Conservation (phyloP, 805 yeast species). For the Metschnikowia amazonensis region DNA sequence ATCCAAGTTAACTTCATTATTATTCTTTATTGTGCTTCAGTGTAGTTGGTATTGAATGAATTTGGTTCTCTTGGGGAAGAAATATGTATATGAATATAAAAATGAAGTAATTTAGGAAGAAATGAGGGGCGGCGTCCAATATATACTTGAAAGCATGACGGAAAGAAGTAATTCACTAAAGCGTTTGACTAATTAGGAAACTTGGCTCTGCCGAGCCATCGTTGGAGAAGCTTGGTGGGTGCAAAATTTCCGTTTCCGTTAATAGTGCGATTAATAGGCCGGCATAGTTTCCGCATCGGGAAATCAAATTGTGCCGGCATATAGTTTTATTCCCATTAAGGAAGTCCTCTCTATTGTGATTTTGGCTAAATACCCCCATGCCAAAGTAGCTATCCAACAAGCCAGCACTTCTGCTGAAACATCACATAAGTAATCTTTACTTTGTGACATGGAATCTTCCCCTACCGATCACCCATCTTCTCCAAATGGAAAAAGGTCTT, state of each 20-base stretch:
- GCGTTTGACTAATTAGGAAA: conserved; percentile 1
- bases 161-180: not conserved
- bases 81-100: not conserved
- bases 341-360: not conserved
- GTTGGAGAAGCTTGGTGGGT: conserved; percentile 6
- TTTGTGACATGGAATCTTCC: not conserved
- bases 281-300: conserved; percentile 5
- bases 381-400: not conserved
- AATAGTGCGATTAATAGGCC: conserved; percentile 3
- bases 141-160: not conserved
- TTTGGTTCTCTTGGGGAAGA: not conserved
- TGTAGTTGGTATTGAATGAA: not conserved
- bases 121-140: not conserved
- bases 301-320: conserved; percentile 3
- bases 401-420: not conserved
- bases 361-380: not conserved
- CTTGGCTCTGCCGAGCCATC: not conserved
- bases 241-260: conserved; percentile 14
- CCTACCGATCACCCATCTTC: not conserved
- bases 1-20: conserved; percentile 15
- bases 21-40: not conserved
- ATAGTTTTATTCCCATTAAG: not conserved
- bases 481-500: not conserved
- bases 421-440: not conserved
- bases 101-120: not conserved